A percentile compares a stretch with the other conserved stretches of the same genome.
phyloP scores from a whole-genome alignment of 2,329 filamentous ascomycete genomes.

The Colletotrichum cereale region DNA sequence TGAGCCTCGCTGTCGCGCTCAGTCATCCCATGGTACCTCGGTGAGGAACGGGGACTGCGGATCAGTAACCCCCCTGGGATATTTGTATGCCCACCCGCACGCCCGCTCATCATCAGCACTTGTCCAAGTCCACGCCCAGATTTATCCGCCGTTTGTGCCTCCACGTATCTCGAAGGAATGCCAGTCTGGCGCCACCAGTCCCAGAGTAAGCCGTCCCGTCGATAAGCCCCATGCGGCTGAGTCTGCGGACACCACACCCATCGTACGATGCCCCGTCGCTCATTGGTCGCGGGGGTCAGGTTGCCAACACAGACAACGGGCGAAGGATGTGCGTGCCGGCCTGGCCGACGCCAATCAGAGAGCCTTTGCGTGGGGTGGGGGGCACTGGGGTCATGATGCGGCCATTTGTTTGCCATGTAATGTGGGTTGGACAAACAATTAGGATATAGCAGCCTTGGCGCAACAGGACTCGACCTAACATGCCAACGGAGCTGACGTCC shows the following conservation, averaged over 20 bases:
- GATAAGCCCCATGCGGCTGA: not conserved
- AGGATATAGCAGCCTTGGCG: not conserved
- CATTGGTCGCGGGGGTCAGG: not conserved
- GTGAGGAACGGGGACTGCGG: not conserved
- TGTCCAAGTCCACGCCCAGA: not conserved
- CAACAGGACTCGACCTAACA: not conserved
- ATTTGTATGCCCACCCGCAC: not conserved
- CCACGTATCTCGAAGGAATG: not conserved
- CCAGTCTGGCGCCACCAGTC: not conserved
- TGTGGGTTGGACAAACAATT: not conserved
- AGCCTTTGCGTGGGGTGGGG: no score
- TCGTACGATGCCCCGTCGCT: not conserved
- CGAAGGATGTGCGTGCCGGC: not conserved
- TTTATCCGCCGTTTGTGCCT: not conserved
- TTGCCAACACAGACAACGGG: not conserved
- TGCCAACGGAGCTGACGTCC: not conserved
- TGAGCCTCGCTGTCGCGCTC: not conserved
- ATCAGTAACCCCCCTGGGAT: not conserved
- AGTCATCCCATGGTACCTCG: not conserved
- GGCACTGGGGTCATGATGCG: no score
- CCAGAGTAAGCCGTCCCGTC: not conserved
- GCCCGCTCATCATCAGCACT: not conserved
- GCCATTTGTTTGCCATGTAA: not conserved
- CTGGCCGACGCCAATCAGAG: not conserved
- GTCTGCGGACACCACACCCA: slow-evolving; percentile 4